Base-by-base conservation (phyloP, 2,329 filamentous ascomycete species). In the Arthrobotrys iridis region DNA sequence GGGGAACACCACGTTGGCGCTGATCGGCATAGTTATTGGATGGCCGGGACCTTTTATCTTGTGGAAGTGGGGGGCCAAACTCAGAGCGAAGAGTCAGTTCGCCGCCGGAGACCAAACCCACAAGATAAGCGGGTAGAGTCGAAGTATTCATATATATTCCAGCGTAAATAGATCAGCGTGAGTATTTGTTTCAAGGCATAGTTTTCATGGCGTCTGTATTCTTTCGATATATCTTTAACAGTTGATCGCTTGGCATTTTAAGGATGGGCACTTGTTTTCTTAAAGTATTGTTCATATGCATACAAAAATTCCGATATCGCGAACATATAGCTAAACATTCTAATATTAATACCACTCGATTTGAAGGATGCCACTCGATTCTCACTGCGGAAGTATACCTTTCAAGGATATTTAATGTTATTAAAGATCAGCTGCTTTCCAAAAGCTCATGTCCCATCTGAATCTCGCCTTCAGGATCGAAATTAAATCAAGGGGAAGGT, bases 1-100 rank as follows among this genome's bases (percentile, higher is more conserved):
- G 85, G 86, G 78, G 0, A 85, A 85, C 10, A 84, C 82, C 20
- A 72, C 85, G 59, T 79, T 85, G 5, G 84, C 81, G 0, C 85
- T 88, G 63, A 81, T 88, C 22, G 85, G 64, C 15, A 70, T 76
- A 11, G 11, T 76, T 24, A 52, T 76, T 6, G 72, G 72, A 0
- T 68, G 63, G 57, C 72, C 72, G 0, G 72, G 64, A 10, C 72
- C 72, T 15, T 64, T 76, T 28, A 64, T 76, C 26, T 46, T 76
- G 41, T 76, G 72, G 72, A 70, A 70, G 33, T 76, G 65, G 63
- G 72, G 72, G 4, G 48, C 60, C 30, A 67, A 52, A 6, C 62
- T 76, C 11, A 76, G 72, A 52, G 64, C 15, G 10, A 70, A 63
- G 63, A 76, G 72, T 65, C 63, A 68, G 33, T 76, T 76, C 20